phyloP scores from a whole-genome alignment of 441 rosid species.

The Melianthus villosus region DNA sequence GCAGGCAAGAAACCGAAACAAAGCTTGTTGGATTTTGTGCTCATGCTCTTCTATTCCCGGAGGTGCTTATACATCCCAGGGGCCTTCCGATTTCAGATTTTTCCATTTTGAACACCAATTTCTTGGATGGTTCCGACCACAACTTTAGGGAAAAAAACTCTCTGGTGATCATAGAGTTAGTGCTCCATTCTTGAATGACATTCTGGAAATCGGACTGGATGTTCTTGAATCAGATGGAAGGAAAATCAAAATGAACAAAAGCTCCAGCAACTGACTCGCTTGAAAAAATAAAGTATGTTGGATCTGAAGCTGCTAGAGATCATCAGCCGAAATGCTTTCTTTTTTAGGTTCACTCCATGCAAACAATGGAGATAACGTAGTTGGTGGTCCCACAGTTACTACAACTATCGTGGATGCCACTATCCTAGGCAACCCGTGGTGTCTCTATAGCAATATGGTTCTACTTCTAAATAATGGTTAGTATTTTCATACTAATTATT shows the following conservation, averaged over 20 bases:
- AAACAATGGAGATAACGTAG: conserved; percentile 8
- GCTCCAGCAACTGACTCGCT: conserved; percentile 10
- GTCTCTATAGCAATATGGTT: too few species aligned
- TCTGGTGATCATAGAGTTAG: conserved; percentile 15
- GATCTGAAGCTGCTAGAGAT: conserved; percentile 11
- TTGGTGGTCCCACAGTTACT: conserved; percentile 1
- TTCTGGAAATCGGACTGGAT: conserved; percentile 9
- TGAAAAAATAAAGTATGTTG: conserved; percentile 8
- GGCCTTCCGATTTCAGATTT: conserved; percentile 39
- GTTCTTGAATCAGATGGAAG: conserved; percentile 18
- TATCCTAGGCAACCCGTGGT: too few species aligned
- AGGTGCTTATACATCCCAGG: conserved; percentile 74
- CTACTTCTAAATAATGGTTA: too few species aligned
- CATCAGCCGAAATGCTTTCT: conserved; percentile 13
- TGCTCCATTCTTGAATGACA: conserved; percentile 14
- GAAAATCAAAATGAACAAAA: conserved; percentile 15
- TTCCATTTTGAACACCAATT: conserved; percentile 11
- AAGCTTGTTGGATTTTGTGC: conserved; percentile 49
- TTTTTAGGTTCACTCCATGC: conserved; percentile 7
- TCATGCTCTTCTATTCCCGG: conserved; percentile 53
- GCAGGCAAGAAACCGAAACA: conserved; percentile 40
- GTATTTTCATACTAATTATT: too few species aligned
- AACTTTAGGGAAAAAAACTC: conserved; percentile 12
- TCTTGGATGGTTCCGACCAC: conserved; percentile 12
- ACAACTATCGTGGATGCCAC: too few species aligned